Evolutionary conservation across 208 protist species (phyloP), one percentile per base, ranked within the genome.

Genomic region (Crithidia fasciculata): DNA sequence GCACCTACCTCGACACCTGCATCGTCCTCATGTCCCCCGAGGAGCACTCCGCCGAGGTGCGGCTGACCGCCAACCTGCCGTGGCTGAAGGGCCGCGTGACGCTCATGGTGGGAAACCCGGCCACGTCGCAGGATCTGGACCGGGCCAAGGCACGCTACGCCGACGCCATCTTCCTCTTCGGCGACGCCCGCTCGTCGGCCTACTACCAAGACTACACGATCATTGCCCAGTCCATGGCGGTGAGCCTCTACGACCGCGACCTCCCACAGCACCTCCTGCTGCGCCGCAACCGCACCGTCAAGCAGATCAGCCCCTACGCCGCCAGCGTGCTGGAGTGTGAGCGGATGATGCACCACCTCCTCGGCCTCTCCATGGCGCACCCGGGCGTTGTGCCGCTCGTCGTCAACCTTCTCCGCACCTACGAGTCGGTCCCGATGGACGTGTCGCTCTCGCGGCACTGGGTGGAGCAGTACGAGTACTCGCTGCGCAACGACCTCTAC

Each of bases 391-490:
- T 95, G 39, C 90, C 90, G 19, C 80, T 95, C 49, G 79, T 95
- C 52, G 74, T 95, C 41, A 95, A 95, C 72, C 74, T 95, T 4
- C 78, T 95, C 28, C 85, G 90, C 60, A 93, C 90, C 52, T 95
- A 95, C 67, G 90, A 95, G 69, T 76, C 87, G 16, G 61, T 87
- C 28, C 76, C 86, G 47, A 62, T 82, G 45, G 84, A 95, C 72
- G 76, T 66, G 12, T 79, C 79, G 45, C 67, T 86, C 8, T 78
- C 76, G 13, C 81, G 75, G 19, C 61, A 91, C 54, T 95, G 90
- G 88, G 72, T 95, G 43, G 87, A 92, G 47, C 81, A 92, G 72
- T 95, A 95, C 72, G 90, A 95, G 72, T 93, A 84, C 80, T 91
- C 87, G 16, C 74, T 95, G 43, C 90, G 83, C 44, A 90, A 95